Percentiles rank a stretch among this genome's conserved stretches.
Evolutionary conservation across 1,139 yeast species (phyloP).

Genomic region (Taiozyma sp.): DNA sequence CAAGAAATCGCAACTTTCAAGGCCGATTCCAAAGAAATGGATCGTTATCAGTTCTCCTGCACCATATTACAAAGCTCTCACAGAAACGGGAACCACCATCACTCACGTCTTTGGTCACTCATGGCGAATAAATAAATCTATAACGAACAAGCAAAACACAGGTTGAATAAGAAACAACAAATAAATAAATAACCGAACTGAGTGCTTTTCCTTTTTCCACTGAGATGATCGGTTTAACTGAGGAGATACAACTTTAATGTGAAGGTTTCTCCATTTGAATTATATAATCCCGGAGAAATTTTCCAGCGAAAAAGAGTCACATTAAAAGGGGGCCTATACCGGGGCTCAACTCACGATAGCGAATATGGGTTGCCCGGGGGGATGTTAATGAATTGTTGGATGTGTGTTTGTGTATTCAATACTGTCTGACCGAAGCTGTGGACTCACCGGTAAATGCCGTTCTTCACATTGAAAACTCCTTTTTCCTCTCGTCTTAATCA

Average conservation of each 20-base stretch:
- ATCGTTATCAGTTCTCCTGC: not conserved
- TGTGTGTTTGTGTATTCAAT: too few species aligned
- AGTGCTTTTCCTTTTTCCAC: not conserved
- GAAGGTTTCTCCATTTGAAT: not conserved
- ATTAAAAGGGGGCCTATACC: not conserved
- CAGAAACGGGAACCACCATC: not conserved
- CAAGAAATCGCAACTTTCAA: not conserved
- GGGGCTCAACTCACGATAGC: not conserved
- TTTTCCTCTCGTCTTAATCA: too few species aligned
- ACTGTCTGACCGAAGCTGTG: too few species aligned
- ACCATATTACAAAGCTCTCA: too few species aligned
- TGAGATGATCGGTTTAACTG: not conserved
- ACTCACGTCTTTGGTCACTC: conserved; percentile 19
- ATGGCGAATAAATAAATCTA: conserved; percentile 2
- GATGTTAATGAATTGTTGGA: too few species aligned
- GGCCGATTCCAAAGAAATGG: not conserved
- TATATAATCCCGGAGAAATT: not conserved
- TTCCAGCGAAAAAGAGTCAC: not conserved
- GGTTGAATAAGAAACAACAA: not conserved
- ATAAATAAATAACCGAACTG: not conserved
- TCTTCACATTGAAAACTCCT: too few species aligned
- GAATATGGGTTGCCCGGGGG: too few species aligned
- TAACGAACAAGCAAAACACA: not conserved
- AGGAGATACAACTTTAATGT: not conserved
- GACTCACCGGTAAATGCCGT: too few species aligned